Evolutionary conservation across 1,284 basidiomycete genomes (phyloP).

Genomic region (Peniophora sp.): DNA sequence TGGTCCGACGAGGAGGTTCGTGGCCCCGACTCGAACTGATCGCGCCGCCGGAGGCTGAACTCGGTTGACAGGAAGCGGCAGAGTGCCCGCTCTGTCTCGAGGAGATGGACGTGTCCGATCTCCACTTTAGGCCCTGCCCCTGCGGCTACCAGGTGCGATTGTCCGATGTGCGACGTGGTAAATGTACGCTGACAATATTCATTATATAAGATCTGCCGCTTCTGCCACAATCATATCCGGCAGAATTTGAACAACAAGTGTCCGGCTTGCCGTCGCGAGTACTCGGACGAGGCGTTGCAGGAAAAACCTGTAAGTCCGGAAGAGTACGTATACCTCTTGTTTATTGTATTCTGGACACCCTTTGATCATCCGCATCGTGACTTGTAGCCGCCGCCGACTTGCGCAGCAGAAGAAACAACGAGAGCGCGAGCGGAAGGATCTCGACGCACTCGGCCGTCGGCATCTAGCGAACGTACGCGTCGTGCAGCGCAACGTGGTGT

Average conservation of each 20-base stretch:
- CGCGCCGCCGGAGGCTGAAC: background rate
- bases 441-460: slow-evolving; percentile 81
- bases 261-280: slow-evolving; percentile 92
- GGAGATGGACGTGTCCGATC: slow-evolving; percentile 97
- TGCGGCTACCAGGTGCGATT: slow-evolving; percentile 90
- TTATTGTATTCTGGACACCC: background rate
- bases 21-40: background rate
- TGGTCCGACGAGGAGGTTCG: slow-evolving; percentile 88
- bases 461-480: slow-evolving; percentile 92
- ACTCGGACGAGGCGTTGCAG: slow-evolving; percentile 89
- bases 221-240: slow-evolving; percentile 99
- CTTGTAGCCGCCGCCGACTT: slow-evolving; percentile 80
- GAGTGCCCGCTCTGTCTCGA: slow-evolving; percentile 98
- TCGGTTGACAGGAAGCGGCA: slow-evolving; percentile 76
- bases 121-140: slow-evolving; percentile 98
- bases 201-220: slow-evolving; percentile 81
- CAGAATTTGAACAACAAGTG: slow-evolving; percentile 94
- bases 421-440: slow-evolving; percentile 94
- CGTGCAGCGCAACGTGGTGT: slow-evolving; percentile 94
- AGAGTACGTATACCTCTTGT: slow-evolving; percentile 59
- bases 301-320: slow-evolving; percentile 95
- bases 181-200: background rate
- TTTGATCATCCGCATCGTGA: no score
- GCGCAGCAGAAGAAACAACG: slow-evolving; percentile 95
- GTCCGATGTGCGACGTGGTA: background rate